Evolutionary conservation across 768 basidiomycete species (phyloP).

Genomic region (Astraeus odoratus): DNA sequence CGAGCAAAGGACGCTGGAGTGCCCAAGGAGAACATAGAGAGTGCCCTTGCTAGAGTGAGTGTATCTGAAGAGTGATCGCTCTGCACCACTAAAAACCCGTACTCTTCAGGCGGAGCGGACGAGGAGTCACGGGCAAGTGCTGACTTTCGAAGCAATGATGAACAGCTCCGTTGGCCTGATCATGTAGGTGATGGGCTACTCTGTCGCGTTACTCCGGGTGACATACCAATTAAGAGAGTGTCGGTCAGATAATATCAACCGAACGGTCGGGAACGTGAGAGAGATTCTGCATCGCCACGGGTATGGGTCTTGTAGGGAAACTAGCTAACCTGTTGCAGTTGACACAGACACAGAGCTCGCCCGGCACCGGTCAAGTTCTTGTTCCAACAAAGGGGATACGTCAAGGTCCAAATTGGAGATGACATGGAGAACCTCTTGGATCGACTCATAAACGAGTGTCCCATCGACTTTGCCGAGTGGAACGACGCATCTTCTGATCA

Average conservation of each 20-base stretch:
- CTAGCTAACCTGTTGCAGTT: too few relatives aligned
- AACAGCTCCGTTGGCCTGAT: slow-evolving; percentile 54
- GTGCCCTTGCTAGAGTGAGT: slow-evolving; percentile 48
- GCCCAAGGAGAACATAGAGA: slow-evolving; percentile 65
- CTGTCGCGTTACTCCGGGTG: not conserved
- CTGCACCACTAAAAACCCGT: too few relatives aligned
- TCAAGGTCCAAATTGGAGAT: slow-evolving; percentile 37
- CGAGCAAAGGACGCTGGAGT: slow-evolving; percentile 51
- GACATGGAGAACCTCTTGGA: slow-evolving; percentile 33
- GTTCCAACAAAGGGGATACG: slow-evolving; percentile 50
- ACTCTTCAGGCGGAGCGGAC: slow-evolving; percentile 37
- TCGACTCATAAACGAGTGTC: slow-evolving; percentile 31
- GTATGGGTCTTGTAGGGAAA: slow-evolving; percentile 27
- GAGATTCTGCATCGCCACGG: slow-evolving; percentile 42
- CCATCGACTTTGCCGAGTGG: slow-evolving; percentile 40
- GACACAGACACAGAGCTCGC: slow-evolving; percentile 38
- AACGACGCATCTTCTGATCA: slow-evolving; percentile 25
- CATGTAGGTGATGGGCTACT: slow-evolving; percentile 39
- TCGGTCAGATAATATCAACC: slow-evolving; percentile 56
- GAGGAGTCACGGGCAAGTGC: slow-evolving; percentile 40
- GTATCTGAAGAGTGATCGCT: too few relatives aligned
- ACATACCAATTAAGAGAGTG: slow-evolving; percentile 39
- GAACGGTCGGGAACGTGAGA: slow-evolving; percentile 52
- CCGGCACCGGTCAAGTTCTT: slow-evolving; percentile 59
- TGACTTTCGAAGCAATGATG: slow-evolving; percentile 58